Evolutionary conservation across 768 basidiomycete genomes (phyloP), one percentile per base, ranked within the genome.

Genomic region (Piloderma croceum): DNA sequence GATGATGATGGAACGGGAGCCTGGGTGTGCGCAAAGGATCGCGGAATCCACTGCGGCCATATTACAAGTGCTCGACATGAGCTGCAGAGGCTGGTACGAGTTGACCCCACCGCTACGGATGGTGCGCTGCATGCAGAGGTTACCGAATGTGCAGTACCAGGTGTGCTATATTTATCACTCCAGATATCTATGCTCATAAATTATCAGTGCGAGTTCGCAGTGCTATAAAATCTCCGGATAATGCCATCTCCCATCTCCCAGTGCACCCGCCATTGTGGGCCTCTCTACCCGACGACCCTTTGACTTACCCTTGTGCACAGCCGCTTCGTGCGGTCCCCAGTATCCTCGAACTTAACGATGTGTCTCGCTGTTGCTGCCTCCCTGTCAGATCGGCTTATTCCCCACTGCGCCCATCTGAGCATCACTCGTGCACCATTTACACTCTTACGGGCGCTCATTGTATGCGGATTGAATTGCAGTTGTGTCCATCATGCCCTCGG

Each of bases 401-500:
- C 27, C 27, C 27, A 9, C 10, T 29, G 10, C 27, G 9, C 15
- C 27, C 27, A 15, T 9, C 27, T 15, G 27, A 29, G 15, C 9
- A 9, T 29, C 27, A 29, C 27, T 9, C 27, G 15, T 29, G 27
- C 27, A 29, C 27, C 27, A 15, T 29, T 29, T 48, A 48, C 21
- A 43, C 38, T 0, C 27, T 48, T 11, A 21, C 19, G 7, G 18
- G 39, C 13, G 20, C 43, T 5, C 24, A 20, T 15, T 21, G 32
- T 4, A 31, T 36, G 0, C 7, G 13, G 18, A 43, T 43, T 18
- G 43, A 44, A 19, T 15, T 53, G 9, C 52, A 59, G 41, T 23
- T 25, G 1, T 59, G 58, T 41, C 39, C 39, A 1, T 17, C 42
- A 4, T 56, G 54, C 22, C 21, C 31, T 1, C 21, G 27, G 1